phyloP scores from a whole-genome alignment of 1,284 basidiomycete species.

The Heterobasidion occidentale region DNA sequence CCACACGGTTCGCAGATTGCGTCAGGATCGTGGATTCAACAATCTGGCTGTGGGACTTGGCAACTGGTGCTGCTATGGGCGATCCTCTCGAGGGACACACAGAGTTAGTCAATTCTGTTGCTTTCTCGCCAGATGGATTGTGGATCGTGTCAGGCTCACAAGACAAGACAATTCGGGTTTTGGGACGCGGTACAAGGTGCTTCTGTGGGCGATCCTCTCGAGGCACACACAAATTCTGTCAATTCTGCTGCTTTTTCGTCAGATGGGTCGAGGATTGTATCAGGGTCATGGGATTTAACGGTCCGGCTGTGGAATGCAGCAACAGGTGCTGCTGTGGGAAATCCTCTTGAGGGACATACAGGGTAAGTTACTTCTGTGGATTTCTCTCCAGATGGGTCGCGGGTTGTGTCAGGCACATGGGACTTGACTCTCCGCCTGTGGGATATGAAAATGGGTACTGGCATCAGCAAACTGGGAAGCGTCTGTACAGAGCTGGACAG shows the following conservation, averaged over 20 bases:
- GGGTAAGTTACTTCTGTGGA: neutral
- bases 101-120: constrained; percentile 2
- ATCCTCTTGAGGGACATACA: neutral
- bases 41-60: neutral
- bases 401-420: neutral
- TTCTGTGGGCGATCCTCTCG: too few species aligned
- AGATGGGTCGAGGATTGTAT: too few species aligned
- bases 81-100: neutral
- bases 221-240: too few species aligned
- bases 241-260: too few species aligned
- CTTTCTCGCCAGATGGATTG: constrained; percentile 6
- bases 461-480: too few species aligned
- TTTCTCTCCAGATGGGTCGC: neutral
- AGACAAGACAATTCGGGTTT: neutral
- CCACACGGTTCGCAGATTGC: neutral
- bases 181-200: too few species aligned
- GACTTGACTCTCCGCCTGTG: neutral
- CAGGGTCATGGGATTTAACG: too few species aligned
- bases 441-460: neutral
- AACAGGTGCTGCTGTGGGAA: too few species aligned
- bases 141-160: neutral
- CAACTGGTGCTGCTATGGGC: neutral
- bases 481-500: too few species aligned
- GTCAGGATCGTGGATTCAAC: neutral
- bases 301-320: too few species aligned